These are phyloP conservation scores for Alternaria solani DNA, from an alignment of 2,329 filamentous ascomycete species.

Conservation along the genomic window DNA sequence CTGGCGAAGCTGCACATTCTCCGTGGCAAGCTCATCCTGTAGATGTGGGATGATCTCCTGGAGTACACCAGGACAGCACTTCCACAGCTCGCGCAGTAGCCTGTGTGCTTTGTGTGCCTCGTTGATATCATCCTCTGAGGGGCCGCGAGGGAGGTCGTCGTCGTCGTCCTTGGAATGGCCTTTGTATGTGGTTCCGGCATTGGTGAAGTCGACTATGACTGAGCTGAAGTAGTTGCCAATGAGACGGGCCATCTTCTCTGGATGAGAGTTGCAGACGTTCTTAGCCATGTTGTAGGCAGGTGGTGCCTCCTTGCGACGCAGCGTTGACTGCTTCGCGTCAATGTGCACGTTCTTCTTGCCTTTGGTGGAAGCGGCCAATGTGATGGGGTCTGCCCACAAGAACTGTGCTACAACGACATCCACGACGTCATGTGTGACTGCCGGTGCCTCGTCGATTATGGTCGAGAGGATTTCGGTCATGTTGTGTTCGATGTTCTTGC, in stretches of 20 bases:
- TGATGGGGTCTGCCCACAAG: conserved; percentile 79
- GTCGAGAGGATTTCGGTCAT: conserved; percentile 86
- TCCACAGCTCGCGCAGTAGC: conserved; percentile 90
- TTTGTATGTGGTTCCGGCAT: conserved; percentile 25
- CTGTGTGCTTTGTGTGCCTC: conserved; percentile 90
- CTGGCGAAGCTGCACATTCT: conserved; percentile 84
- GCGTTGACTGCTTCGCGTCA: conserved; percentile 80
- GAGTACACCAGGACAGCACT: conserved; percentile 85
- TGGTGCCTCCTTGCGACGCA: conserved; percentile 86
- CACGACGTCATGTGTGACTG: conserved; percentile 80
- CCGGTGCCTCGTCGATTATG: conserved; percentile 84
- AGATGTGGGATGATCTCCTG: conserved; percentile 94
- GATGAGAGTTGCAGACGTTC: conserved; percentile 85
- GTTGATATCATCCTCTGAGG: conserved; percentile 83
- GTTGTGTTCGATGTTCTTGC: conserved; percentile 92
- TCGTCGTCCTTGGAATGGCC: conserved; percentile 51
- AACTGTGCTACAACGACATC: conserved; percentile 97
- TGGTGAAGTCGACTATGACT: conserved; percentile 86
- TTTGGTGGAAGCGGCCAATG: conserved; percentile 54
- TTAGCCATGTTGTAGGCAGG: conserved; percentile 97
- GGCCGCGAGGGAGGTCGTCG: conserved; percentile 62
- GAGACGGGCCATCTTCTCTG: conserved; percentile 93
- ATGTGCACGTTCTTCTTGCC: conserved; percentile 62
- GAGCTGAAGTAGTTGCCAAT: conserved; percentile 97
- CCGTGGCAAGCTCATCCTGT: conserved; percentile 88